These are phyloP conservation scores for Yarrowia divulgata DNA, from an alignment of 805 yeast genomes.

Conservation along the genomic window DNA sequence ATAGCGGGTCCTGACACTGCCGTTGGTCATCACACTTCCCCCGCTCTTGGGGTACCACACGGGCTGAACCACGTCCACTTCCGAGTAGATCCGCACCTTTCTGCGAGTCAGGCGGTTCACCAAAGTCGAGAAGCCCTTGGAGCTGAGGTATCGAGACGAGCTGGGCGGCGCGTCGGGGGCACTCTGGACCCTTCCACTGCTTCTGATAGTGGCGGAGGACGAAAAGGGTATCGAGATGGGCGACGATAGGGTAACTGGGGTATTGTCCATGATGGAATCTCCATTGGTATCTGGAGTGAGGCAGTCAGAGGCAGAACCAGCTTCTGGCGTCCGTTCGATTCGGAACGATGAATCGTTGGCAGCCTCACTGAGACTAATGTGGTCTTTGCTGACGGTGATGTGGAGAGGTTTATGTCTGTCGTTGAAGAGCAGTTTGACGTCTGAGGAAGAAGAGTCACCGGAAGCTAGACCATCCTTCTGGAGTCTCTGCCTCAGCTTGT, in stretches of 20 bases:
- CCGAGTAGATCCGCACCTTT: conserved; percentile 16
- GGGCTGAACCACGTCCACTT: conserved; percentile 24
- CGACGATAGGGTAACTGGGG: neutral
- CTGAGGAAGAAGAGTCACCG: neutral
- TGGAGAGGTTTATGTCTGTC: conserved; percentile 2
- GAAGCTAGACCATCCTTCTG: neutral
- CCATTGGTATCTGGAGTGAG: neutral
- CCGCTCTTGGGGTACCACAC: conserved; percentile 33
- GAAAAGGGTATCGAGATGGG: conserved; percentile 3
- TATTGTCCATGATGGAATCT: conserved; percentile 7
- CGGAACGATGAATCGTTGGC: neutral
- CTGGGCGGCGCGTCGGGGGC: neutral
- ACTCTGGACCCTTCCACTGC: neutral
- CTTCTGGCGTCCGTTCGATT: neutral
- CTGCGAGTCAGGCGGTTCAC: neutral
- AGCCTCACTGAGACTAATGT: conserved; percentile 3
- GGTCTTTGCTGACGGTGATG: neutral
- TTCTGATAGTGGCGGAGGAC: neutral
- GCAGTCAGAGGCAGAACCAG: neutral
- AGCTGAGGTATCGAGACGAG: conserved; percentile 3
- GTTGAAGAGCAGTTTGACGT: conserved; percentile 3
- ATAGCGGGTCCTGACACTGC: conserved; percentile 9
- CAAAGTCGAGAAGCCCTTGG: conserved; percentile 5
- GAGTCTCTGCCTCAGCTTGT: neutral
- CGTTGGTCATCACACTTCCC: conserved; percentile 18